These are phyloP conservation scores for Citrus maxima DNA, from an alignment of 345 rosid genomes.

Conservation along the genomic window DNA sequence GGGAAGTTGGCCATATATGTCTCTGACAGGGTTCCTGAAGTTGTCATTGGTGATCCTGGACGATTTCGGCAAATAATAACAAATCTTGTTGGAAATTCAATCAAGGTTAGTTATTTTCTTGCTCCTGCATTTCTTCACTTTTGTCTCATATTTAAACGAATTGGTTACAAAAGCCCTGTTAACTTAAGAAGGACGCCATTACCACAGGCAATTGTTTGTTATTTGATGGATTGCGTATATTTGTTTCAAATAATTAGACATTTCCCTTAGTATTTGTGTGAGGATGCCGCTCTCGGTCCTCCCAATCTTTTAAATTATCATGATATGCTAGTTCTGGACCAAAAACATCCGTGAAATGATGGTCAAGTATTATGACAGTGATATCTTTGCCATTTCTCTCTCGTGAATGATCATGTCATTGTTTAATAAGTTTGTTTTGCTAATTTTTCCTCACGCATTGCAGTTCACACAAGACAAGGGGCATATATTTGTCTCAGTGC, in stretches of 20 bases:
- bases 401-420: background rate
- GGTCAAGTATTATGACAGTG: background rate
- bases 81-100: slow-evolving; percentile 93
- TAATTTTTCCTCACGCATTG: slow-evolving; percentile 18
- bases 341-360: background rate
- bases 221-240: background rate
- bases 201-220: background rate
- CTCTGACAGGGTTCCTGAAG: slow-evolving; percentile 72
- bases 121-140: slow-evolving; percentile 1
- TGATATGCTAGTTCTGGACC: background rate
- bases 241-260: background rate
- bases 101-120: slow-evolving; percentile 56
- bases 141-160: background rate
- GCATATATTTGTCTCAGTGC: slow-evolving; percentile 85
- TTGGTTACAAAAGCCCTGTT: background rate
- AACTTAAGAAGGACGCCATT: background rate
- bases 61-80: slow-evolving; percentile 87
- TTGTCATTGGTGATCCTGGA: slow-evolving; percentile 80
- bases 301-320: background rate
- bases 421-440: background rate
- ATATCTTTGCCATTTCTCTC: background rate
- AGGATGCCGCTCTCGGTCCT: background rate
- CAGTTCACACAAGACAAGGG: slow-evolving; percentile 84
- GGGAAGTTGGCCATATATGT: slow-evolving; percentile 84
- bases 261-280: background rate